Base-by-base conservation (phyloP, 2,329 filamentous ascomycete species). In the Colletotrichum sp. region DNA sequence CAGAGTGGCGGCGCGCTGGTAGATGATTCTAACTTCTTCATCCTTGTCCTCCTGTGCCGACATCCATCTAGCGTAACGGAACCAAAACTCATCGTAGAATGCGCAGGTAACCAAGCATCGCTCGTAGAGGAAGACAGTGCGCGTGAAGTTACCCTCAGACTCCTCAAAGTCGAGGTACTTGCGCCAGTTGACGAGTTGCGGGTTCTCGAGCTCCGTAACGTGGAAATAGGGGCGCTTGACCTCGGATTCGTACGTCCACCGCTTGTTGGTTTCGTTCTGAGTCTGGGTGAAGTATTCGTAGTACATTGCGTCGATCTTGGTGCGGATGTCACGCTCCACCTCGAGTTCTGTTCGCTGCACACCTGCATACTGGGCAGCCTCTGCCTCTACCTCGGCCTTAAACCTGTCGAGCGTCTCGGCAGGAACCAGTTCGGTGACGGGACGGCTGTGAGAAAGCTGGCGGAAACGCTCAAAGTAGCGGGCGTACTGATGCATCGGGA, bases 141-240 rank as follows among this genome's bases (percentile, higher is more conserved):
- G 92, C 16, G 89, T 85, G 79, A 93, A 95, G 78, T 96, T 92
- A 68, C 95, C 95, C 84, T 98, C 94, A 0, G 90, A 86, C 86
- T 99, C 97, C 83, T 99, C 97, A 80, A 98, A 99, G 83, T 99
- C 96, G 60, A 99, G 91, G 81, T 99, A 99, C 82, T 98, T 98
- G 81, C 95, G 92, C 97, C 97, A 99, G 85, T 98, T 98, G 49
- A 88, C 89, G 21, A 99, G 87, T 82, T 99, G 95, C 10, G 91
- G 87, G 76, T 97, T 93, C 80, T 98, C 96, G 10, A 99, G 90
- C 82, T 98, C 95, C 1, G 95, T 98, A 34, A 98, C 95, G 82
- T 98, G 96, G 87, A 98, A 99, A 84, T 99, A 99, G 1, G 96
- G 96, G 3, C 97, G 93, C 87, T 98, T 99, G 81, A 99, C 95